phyloP scores from a whole-genome alignment of 2,329 filamentous ascomycete species.

The Hortaea werneckii region DNA sequence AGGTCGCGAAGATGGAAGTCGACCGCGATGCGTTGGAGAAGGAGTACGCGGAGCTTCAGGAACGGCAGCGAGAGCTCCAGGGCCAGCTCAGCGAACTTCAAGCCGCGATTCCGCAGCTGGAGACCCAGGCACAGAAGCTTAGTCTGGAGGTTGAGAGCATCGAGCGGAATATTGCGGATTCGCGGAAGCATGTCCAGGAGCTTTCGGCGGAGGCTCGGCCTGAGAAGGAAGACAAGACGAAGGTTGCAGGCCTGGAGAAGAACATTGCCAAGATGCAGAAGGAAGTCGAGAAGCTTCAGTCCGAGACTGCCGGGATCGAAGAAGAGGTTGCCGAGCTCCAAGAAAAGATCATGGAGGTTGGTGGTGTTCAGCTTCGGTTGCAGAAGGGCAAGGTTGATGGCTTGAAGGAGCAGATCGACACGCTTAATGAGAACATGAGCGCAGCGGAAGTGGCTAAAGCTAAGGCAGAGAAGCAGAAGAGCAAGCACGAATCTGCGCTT shows the following conservation, averaged over 20 bases:
- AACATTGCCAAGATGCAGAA: conserved; percentile 64
- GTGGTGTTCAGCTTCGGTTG: conserved; percentile 80
- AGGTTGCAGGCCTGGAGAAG: conserved; percentile 63
- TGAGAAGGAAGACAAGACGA: conserved; percentile 67
- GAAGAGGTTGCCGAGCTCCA: conserved; percentile 87
- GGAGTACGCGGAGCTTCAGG: conserved; percentile 74
- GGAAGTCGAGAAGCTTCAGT: conserved; percentile 68
- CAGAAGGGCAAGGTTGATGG: conserved; percentile 88
- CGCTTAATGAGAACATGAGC: conserved; percentile 71
- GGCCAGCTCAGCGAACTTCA: conserved; percentile 59
- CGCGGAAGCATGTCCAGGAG: conserved; percentile 76
- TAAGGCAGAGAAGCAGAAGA: conserved; percentile 86
- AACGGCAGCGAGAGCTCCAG: conserved; percentile 73
- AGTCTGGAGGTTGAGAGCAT: conserved; percentile 79
- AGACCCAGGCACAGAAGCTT: conserved; percentile 87
- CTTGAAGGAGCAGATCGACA: conserved; percentile 74
- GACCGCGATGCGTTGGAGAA: conserved; percentile 79
- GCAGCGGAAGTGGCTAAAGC: conserved; percentile 77
- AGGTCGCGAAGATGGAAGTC: conserved; percentile 74
- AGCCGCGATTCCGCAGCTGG: conserved; percentile 69
- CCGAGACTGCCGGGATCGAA: conserved; percentile 82
- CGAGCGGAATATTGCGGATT: conserved; percentile 72
- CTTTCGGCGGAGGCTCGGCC: conserved; percentile 70
- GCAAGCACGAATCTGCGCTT: conserved; percentile 76
- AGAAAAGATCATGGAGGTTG: conserved; percentile 96